Evolutionary conservation across 805 yeast species (phyloP).

Genomic region (Teunomyces cretensis): DNA sequence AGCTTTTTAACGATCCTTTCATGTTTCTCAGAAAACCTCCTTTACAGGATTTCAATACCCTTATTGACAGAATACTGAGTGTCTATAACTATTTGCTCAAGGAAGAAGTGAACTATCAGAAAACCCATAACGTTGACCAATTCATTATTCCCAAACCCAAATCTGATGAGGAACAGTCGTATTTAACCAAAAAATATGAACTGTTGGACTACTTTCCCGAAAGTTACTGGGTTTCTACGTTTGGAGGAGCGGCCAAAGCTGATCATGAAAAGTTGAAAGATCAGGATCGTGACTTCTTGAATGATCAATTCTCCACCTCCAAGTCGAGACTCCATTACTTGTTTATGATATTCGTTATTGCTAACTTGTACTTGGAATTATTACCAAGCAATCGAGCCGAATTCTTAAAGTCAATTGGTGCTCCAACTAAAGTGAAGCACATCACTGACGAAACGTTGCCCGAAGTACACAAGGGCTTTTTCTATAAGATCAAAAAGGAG

Average conservation of each 20-base stretch:
- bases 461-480: slow-evolving; percentile 19
- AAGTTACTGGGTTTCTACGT: slow-evolving; percentile 32
- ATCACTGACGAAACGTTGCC: slow-evolving; percentile 33
- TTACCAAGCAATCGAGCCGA: slow-evolving; percentile 19
- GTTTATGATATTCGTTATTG: slow-evolving; percentile 30
- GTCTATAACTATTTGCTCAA: slow-evolving; percentile 28
- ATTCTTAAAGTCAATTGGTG: slow-evolving; percentile 19
- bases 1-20: slow-evolving; percentile 37
- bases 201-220: slow-evolving; percentile 33
- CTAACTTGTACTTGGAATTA: slow-evolving; percentile 31
- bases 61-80: slow-evolving; percentile 24
- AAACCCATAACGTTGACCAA: slow-evolving; percentile 15
- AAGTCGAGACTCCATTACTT: slow-evolving; percentile 27
- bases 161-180: slow-evolving; percentile 14
- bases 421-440: slow-evolving; percentile 35
- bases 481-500: slow-evolving; percentile 27
- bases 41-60: slow-evolving; percentile 17
- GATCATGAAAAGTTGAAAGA: slow-evolving; percentile 15
- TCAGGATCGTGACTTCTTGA: slow-evolving; percentile 25
- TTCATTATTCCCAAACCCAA: slow-evolving; percentile 14
- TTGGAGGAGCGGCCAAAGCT: slow-evolving; percentile 21
- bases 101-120: slow-evolving; percentile 27
- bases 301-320: slow-evolving; percentile 24
- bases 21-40: slow-evolving; percentile 22
- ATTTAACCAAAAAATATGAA: slow-evolving; percentile 18